These are phyloP conservation scores for Scleromitrula shiraiana DNA, from an alignment of 2,329 filamentous ascomycete species.

Conservation along the genomic window DNA sequence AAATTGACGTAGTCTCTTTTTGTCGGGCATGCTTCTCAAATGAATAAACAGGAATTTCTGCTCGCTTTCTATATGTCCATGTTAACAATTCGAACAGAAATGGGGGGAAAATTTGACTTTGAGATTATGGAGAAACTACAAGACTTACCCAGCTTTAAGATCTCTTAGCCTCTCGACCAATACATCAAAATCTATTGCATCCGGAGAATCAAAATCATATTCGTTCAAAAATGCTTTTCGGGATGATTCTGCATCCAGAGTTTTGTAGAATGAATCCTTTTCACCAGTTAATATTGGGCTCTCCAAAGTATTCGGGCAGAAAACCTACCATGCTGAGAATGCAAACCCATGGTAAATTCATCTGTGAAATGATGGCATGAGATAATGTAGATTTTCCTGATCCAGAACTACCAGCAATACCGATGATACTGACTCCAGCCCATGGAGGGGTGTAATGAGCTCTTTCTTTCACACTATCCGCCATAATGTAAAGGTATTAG, in stretches of 20 bases:
- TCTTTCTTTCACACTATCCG: slow-evolving; percentile 25
- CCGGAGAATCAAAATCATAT: slow-evolving; percentile 91
- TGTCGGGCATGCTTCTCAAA: slow-evolving; percentile 84
- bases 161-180: slow-evolving; percentile 72
- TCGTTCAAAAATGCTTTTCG: slow-evolving; percentile 79
- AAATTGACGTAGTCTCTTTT: slow-evolving; percentile 75
- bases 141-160: slow-evolving; percentile 81
- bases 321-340: slow-evolving; percentile 83
- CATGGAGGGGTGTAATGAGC: slow-evolving; percentile 89
- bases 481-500: slow-evolving; percentile 11
- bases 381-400: slow-evolving; percentile 92
- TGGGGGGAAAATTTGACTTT: neutral
- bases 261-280: slow-evolving; percentile 97
- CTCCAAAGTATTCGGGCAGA: neutral
- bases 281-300: neutral
- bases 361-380: slow-evolving; percentile 77
- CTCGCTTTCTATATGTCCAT: slow-evolving; percentile 56
- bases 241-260: slow-evolving; percentile 70
- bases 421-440: slow-evolving; percentile 94
- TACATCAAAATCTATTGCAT: slow-evolving; percentile 90
- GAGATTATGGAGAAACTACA: too few species aligned
- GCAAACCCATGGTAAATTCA: slow-evolving; percentile 96
- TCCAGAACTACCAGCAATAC: slow-evolving; percentile 88
- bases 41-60: slow-evolving; percentile 90
- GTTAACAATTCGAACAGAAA: slow-evolving; percentile 1